Conservation (phyloP, 202 grass and related monocot species). For the Panicum virgatum region DNA sequence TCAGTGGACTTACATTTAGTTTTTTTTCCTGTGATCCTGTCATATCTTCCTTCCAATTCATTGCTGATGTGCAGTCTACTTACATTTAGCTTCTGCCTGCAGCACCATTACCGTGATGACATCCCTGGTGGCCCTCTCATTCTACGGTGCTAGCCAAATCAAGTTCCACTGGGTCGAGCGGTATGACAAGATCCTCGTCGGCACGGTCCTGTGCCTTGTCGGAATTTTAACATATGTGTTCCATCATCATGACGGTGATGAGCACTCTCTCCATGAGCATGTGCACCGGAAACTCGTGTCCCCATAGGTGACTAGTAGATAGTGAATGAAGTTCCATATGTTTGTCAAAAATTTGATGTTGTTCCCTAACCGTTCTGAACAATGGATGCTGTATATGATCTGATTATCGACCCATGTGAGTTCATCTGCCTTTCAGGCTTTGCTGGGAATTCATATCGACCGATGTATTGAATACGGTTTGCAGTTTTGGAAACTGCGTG, state of each 20-base stretch:
- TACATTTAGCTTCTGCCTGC: constrained; percentile 20
- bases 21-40: constrained; percentile 20
- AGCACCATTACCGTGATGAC: constrained; percentile 98
- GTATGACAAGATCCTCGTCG: constrained; percentile 90
- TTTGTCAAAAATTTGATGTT: constrained; percentile 12
- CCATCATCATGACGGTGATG: constrained; percentile 74
- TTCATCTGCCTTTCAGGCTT: background rate
- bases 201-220: constrained; percentile 76
- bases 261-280: constrained; percentile 57
- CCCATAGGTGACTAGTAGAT: constrained; percentile 39
- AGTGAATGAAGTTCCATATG: background rate
- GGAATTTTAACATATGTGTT: constrained; percentile 82
- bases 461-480: constrained; percentile 18
- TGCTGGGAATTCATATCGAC: background rate
- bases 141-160: constrained; percentile 90
- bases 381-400: constrained; percentile 21
- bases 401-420: constrained; percentile 2
- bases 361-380: background rate
- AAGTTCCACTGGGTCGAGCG: constrained; percentile 99
- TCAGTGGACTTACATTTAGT: background rate
- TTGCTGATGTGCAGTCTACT: background rate
- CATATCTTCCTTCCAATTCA: background rate
- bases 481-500: background rate
- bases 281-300: constrained; percentile 65
- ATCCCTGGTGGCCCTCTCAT: constrained; percentile 89